Evolutionary conservation across 306 rosid species (phyloP).

Genomic region (Cotoneaster glaucophyllus): DNA sequence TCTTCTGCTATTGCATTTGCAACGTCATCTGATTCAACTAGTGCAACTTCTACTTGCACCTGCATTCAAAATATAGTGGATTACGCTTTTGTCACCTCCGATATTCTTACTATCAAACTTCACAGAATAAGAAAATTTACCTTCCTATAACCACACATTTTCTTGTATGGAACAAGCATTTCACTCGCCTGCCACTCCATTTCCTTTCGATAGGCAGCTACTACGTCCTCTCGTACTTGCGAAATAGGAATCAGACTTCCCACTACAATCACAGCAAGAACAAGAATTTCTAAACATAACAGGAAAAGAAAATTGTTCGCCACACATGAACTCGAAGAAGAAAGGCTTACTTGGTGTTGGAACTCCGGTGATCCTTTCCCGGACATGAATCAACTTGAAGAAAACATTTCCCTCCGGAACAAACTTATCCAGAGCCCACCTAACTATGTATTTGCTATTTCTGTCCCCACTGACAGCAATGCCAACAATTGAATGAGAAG

Average conservation of each 20-base stretch:
- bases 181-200: slow-evolving; percentile 49
- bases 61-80: slow-evolving; percentile 18
- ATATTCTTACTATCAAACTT: slow-evolving; percentile 11
- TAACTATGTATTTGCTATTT: slow-evolving; percentile 65
- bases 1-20: slow-evolving; percentile 63
- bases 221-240: slow-evolving; percentile 53
- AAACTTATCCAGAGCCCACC: slow-evolving; percentile 79
- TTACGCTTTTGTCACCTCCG: slow-evolving; percentile 11
- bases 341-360: slow-evolving; percentile 75
- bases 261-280: slow-evolving; percentile 40
- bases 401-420: slow-evolving; percentile 56
- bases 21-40: slow-evolving; percentile 78
- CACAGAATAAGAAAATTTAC: slow-evolving; percentile 32
- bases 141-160: slow-evolving; percentile 67
- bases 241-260: slow-evolving; percentile 67
- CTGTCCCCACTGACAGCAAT: slow-evolving; percentile 74
- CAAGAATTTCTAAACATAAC: not conserved
- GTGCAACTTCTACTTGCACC: slow-evolving; percentile 67
- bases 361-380: slow-evolving; percentile 47
- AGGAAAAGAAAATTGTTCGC: not conserved
- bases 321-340: not conserved
- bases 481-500: slow-evolving; percentile 43
- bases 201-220: slow-evolving; percentile 60
- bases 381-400: slow-evolving; percentile 72
- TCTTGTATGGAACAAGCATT: slow-evolving; percentile 70